Conservation (phyloP, 2,329 filamentous ascomycete genomes). For the Boeremia exigua region DNA sequence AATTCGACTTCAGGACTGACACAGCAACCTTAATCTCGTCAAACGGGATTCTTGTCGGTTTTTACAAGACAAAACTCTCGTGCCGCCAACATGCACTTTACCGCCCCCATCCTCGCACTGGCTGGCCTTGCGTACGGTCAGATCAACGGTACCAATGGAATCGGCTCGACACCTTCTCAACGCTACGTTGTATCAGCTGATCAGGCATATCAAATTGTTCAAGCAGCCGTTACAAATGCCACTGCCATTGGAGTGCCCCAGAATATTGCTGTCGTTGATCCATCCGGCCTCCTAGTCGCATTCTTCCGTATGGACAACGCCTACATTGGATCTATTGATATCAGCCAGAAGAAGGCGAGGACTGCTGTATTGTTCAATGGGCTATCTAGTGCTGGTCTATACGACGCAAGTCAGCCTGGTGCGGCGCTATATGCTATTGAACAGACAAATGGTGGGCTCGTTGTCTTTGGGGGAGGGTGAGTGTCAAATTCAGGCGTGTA, state of each 20-base stretch:
- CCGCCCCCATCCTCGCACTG: constrained; percentile 14
- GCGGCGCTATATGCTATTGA: constrained; percentile 31
- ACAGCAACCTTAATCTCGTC: neutral
- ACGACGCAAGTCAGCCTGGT: constrained; percentile 25
- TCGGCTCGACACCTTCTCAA: constrained; percentile 28
- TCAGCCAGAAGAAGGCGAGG: constrained; percentile 37
- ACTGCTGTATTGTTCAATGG: constrained; percentile 40
- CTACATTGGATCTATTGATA: constrained; percentile 35
- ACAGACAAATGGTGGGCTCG: constrained; percentile 35
- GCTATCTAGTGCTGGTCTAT: constrained; percentile 20
- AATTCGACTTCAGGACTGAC: neutral
- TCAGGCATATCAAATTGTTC: constrained; percentile 34
- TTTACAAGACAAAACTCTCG: neutral
- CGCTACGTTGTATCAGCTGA: constrained; percentile 28
- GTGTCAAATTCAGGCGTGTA: neutral
- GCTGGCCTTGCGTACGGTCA: constrained; percentile 19
- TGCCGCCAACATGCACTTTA: constrained; percentile 4
- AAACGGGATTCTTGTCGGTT: neutral
- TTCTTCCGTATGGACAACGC: constrained; percentile 41
- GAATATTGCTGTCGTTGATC: constrained; percentile 40
- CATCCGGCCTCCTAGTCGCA: constrained; percentile 35
- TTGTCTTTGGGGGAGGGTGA: constrained; percentile 38
- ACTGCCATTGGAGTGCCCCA: constrained; percentile 31
- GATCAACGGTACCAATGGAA: constrained; percentile 30
- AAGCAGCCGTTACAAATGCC: constrained; percentile 29